Evolutionary conservation across 2,329 filamentous ascomycete species (phyloP).

Genomic region (Monosporascus sp.): DNA sequence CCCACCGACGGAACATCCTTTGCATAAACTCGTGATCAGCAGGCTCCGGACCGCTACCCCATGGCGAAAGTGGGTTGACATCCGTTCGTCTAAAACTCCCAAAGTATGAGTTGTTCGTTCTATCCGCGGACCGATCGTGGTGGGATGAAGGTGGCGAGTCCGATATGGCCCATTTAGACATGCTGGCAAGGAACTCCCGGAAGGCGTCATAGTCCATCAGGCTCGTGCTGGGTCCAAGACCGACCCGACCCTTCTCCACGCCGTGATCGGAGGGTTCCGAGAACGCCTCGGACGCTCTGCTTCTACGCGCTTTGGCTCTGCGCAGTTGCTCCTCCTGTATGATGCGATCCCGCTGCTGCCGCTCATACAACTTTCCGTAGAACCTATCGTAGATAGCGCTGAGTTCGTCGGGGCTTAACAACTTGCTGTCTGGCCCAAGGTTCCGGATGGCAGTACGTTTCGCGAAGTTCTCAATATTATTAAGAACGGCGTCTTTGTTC

Average conservation of each 20-base stretch:
- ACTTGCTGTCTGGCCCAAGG: conserved; percentile 91
- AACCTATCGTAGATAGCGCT: conserved; percentile 91
- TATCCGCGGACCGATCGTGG: conserved; percentile 41
- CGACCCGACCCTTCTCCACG: conserved; percentile 80
- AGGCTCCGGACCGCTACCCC: conserved; percentile 58
- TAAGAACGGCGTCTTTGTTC: conserved; percentile 90
- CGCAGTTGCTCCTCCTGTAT: conserved; percentile 71
- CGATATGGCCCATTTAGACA: conserved; percentile 88
- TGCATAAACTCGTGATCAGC: conserved; percentile 94
- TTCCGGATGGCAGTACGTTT: conserved; percentile 96
- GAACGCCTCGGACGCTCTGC: conserved; percentile 38
- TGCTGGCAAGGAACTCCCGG: conserved; percentile 83
- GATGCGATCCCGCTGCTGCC: conserved; percentile 75
- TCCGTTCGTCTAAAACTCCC: conserved; percentile 47
- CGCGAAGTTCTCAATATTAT: conserved; percentile 94
- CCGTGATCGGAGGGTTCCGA: conserved; percentile 40
- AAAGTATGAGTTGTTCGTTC: conserved; percentile 55
- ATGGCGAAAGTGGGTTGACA: conserved; percentile 39
- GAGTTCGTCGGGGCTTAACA: conserved; percentile 77
- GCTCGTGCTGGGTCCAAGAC: conserved; percentile 80
- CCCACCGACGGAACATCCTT: conserved; percentile 84
- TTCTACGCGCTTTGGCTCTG: conserved; percentile 56
- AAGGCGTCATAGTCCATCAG: conserved; percentile 98
- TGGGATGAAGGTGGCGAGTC: conserved; percentile 66
- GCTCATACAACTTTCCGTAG: conserved; percentile 85